Conservation (phyloP, 345 rosid species). For the Cardamine occulta region DNA sequence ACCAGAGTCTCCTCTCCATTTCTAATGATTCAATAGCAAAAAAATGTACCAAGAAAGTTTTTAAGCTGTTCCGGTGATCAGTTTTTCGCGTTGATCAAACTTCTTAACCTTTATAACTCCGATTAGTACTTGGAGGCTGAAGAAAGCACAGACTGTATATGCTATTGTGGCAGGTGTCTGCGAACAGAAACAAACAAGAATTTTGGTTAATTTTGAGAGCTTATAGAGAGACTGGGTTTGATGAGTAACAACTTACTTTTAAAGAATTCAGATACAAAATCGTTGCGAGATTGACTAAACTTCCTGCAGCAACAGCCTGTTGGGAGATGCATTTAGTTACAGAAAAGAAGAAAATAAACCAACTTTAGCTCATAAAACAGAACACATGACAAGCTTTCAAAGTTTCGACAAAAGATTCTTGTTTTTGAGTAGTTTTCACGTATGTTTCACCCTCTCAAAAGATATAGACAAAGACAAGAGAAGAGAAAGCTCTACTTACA, state of each 20-base stretch:
- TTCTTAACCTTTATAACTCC: constrained; percentile 84
- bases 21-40: background rate
- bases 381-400: background rate
- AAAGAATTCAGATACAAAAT: constrained; percentile 86
- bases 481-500: constrained; percentile 55
- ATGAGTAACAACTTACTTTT: constrained; percentile 56
- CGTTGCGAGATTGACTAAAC: constrained; percentile 91
- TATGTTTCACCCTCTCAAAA: background rate
- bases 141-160: constrained; percentile 70
- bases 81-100: constrained; percentile 78
- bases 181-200: constrained; percentile 28
- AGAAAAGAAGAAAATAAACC: constrained; percentile 25
- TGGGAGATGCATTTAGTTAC: background rate
- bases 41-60: constrained; percentile 25
- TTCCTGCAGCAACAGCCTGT: constrained; percentile 97
- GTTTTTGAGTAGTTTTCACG: background rate
- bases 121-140: constrained; percentile 75
- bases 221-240: background rate
- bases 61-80: constrained; percentile 93
- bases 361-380: background rate
- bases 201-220: background rate
- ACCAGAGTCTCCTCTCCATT: constrained; percentile 19
- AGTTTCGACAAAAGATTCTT: background rate
- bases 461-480: background rate
- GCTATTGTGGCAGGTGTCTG: constrained; percentile 81